Conservation (phyloP, 1,284 basidiomycete species). For the Ustilago lituana region DNA sequence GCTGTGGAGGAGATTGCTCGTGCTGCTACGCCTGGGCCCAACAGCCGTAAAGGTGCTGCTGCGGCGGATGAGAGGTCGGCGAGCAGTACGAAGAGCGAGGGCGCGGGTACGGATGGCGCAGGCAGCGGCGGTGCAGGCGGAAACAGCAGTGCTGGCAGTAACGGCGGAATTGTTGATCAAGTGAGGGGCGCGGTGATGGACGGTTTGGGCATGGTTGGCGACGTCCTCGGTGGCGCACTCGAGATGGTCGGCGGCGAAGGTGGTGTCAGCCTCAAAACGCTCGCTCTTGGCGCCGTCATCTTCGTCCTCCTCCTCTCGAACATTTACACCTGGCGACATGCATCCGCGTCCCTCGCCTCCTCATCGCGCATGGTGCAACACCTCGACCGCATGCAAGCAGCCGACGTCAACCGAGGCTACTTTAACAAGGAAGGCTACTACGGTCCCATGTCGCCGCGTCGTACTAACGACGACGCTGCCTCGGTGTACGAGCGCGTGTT, state of each 20-base stretch:
- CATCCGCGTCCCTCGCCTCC: conserved; percentile 2
- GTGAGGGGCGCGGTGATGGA: conserved; percentile 21
- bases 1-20: conserved; percentile 56
- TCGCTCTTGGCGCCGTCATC: conserved; percentile 60
- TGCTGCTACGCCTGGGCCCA: conserved; percentile 45
- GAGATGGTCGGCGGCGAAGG: conserved; percentile 35
- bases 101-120: not conserved
- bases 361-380: conserved; percentile 11
- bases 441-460: conserved; percentile 20
- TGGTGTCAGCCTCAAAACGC: conserved; percentile 37
- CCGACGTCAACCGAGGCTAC: conserved; percentile 38
- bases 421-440: conserved; percentile 34
- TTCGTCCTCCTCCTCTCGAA: conserved; percentile 67
- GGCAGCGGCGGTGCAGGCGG: conserved; percentile 1
- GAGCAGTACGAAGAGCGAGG: conserved; percentile 1
- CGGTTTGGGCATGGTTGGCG: conserved; percentile 40
- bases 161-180: conserved; percentile 12
- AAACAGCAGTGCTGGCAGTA: not conserved
- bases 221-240: conserved; percentile 41
- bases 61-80: conserved; percentile 14
- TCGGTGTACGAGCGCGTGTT: conserved; percentile 29
- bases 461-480: not conserved
- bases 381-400: conserved; percentile 24
- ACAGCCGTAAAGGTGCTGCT: conserved; percentile 17
- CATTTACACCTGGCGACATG: conserved; percentile 48